Evolutionary conservation across 2,329 filamentous ascomycete species (phyloP), one percentile per base, ranked within the genome.

Genomic region (Xylariomycetidae sp.): DNA sequence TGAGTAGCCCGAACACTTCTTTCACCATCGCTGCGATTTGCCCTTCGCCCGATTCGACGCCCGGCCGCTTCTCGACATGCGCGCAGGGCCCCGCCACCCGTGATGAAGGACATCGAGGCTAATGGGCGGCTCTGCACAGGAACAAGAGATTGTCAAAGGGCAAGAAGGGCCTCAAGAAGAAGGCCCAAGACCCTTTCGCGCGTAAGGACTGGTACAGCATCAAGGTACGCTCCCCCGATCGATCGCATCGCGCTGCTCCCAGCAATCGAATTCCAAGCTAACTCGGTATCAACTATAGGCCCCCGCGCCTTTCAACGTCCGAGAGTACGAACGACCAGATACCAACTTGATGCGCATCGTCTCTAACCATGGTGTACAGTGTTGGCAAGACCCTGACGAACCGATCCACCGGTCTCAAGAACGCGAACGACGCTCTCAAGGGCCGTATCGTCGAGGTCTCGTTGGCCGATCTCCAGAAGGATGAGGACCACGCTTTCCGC

Each of bases 141-240:
- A 98, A 98, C 83, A 98, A 98, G 88, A 88, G 92, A 79, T 82
- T 98, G 76, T 96, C 92, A 54, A 98, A 98, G 82, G 92, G 92
- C 76, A 98, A 96, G 87, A 98, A 98, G 82, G 90, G 92, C 70
- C 79, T 96, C 67, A 96, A 96, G 87, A 96, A 98, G 90, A 90
- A 90, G 76, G 90, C 89, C 61, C 74, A 83, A 58, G 92, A 98
- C 70, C 90, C 92, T 61, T 96, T 96, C 78, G 79, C 89, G 61
- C 85, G 90, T 67, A 98, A 98, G 80, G 92, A 96, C 69, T 96
- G 93, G 86, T 98, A 89, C 76, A 85, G 83, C 61, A 82, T 98
- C 72, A 96, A 96, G 82, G 83, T 86, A 61, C 53, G 72, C 35
- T 17, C 10, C 19, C 18, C 18, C 26, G 30, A 27, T 9, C 7